Conservation (phyloP, 306 rosid species). For the Clitoria ternatea region DNA sequence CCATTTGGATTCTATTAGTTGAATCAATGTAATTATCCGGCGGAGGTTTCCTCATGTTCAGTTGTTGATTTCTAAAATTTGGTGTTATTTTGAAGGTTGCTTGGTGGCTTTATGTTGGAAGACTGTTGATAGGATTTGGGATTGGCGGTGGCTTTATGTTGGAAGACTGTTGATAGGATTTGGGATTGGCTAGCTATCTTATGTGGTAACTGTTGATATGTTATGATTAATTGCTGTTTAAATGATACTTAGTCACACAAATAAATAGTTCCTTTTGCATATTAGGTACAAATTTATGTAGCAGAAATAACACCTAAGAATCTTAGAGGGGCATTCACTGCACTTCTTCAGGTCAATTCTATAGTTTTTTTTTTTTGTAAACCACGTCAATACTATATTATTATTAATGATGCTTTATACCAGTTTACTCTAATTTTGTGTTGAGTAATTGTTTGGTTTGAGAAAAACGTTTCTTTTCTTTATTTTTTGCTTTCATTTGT, state of each 20-base stretch:
- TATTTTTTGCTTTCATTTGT: no score
- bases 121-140: slow-evolving; percentile 74
- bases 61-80: slow-evolving; percentile 7
- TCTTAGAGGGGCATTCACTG: slow-evolving; percentile 61
- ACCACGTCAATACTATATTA: neutral
- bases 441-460: no score
- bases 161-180: slow-evolving; percentile 76
- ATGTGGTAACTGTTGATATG: slow-evolving; percentile 51
- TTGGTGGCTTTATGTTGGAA: slow-evolving; percentile 70
- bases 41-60: neutral
- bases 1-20: no score
- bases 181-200: slow-evolving; percentile 78
- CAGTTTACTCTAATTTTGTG: neutral
- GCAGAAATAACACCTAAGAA: slow-evolving; percentile 69
- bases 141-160: slow-evolving; percentile 70
- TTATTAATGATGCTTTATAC: neutral
- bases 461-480: no score
- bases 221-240: slow-evolving; percentile 2
- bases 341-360: slow-evolving; percentile 55
- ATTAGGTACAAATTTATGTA: slow-evolving; percentile 64
- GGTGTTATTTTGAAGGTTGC: slow-evolving; percentile 50
- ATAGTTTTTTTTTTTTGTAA: no score
- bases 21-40: no score
- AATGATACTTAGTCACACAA: neutral
- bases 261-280: neutral